phyloP scores from a whole-genome alignment of 2,329 filamentous ascomycete genomes.

The Tolypocladium pustulatum region DNA sequence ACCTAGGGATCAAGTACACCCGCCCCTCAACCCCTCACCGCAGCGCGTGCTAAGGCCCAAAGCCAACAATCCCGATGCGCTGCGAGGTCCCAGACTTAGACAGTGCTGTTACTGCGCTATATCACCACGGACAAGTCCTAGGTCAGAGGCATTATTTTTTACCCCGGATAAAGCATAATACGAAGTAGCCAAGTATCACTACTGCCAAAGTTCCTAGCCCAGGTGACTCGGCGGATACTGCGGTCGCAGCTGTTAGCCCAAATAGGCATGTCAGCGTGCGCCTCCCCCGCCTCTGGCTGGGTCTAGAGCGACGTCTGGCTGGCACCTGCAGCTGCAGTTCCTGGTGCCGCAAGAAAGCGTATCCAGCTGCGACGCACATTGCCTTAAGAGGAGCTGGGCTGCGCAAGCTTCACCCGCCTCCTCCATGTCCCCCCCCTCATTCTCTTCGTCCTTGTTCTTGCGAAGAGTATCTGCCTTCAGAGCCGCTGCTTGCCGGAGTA shows the following conservation, averaged over 20 bases:
- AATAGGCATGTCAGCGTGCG: not conserved
- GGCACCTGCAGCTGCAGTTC: not conserved
- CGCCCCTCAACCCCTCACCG: not conserved
- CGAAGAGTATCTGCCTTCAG: slow-evolving; percentile 23
- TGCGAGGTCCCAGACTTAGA: not conserved
- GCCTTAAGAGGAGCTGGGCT: not conserved
- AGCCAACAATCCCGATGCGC: not conserved
- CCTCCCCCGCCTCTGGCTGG: not conserved
- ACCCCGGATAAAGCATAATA: not conserved
- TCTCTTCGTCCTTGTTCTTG: slow-evolving; percentile 19
- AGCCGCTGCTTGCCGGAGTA: slow-evolving; percentile 14
- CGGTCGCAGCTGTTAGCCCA: not conserved
- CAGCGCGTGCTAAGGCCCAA: not conserved
- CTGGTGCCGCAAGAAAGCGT: not conserved
- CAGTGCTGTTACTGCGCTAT: not conserved
- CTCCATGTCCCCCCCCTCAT: slow-evolving; percentile 20
- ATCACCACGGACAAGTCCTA: not conserved
- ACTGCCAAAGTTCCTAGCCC: not conserved
- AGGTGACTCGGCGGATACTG: not conserved
- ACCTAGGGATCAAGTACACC: too few species aligned
- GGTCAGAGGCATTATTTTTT: not conserved
- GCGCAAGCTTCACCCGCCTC: slow-evolving; percentile 3
- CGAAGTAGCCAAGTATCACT: not conserved
- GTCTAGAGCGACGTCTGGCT: not conserved
- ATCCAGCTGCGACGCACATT: not conserved